Evolutionary conservation across 2,329 filamentous ascomycete genomes (phyloP), one percentile per base, ranked within the genome.

Genomic region (Talaromyces pinophilus): DNA sequence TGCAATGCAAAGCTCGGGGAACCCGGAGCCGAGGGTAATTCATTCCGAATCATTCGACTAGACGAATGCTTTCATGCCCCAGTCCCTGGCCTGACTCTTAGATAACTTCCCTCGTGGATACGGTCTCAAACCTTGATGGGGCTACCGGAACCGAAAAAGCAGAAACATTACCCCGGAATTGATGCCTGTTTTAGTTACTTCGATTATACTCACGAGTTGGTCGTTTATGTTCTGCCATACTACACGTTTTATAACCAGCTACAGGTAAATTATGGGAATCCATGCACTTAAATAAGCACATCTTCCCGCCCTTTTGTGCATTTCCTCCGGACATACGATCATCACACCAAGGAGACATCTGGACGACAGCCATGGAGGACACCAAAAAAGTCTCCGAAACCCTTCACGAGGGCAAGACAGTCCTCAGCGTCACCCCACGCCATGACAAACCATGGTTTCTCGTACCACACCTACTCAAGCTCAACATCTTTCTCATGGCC

Each of bases 391-490:
- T 52, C 48, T 52, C 48, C 13, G 25, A 52, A 28, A 52, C 48
- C 25, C 22, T 52, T 17, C 3, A 5, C 13, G 48, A 30, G 48
- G 48, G 48, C 13, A 52, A 52, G 35, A 60, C 48, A 17, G 48
- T 52, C 6, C 48, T 52, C 48, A 52, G 48, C 5, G 60, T 62
- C 22, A 48, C 46, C 10, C 60, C 60, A 8, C n/a, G 25, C 7
- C 44, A 35, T 15, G 60, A 62, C 11, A 62, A 62, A 40, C 48
- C 42, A 17, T 63, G 62, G 62, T 63, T 54, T 25, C 62, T 55
- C 22, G 52, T 55, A 19, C 44, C 44, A 46, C 54, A 50, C 11
- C 35, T 63, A 19, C 62, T 63, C 33, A 63, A 40, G 15, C 62
- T 63, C 30, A 63, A 63, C 22, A 19, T 55, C 22, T 52, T 63